Conservation (phyloP, 2,329 filamentous ascomycete species). For the Ophiostoma piceae region DNA sequence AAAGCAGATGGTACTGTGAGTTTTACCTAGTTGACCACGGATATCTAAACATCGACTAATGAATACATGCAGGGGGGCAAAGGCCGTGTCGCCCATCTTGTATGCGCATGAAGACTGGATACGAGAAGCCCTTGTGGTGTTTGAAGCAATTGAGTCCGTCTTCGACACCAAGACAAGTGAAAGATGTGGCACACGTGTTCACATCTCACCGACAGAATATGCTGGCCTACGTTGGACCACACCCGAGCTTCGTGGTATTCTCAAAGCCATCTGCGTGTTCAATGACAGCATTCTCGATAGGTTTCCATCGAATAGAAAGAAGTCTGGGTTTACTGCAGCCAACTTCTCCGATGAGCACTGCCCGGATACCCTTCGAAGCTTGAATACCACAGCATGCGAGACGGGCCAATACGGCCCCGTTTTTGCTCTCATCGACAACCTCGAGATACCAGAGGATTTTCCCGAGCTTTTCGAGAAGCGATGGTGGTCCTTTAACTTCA, state of each 20-base stretch:
- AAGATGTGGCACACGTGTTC: neutral
- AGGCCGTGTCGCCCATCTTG: neutral
- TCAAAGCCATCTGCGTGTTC: neutral
- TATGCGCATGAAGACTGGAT: neutral
- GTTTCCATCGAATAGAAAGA: neutral
- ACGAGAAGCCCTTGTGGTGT: neutral
- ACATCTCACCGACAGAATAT: neutral
- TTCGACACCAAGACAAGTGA: neutral
- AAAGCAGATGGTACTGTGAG: neutral
- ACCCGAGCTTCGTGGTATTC: neutral
- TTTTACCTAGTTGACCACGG: neutral
- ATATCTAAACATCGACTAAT: neutral
- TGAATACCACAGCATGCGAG: neutral
- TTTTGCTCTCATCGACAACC: neutral
- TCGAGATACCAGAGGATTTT: neutral
- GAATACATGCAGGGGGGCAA: neutral
- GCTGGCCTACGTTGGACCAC: neutral
- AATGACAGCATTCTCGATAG: neutral
- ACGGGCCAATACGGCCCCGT: neutral
- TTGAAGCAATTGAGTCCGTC: neutral
- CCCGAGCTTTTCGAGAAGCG: neutral
- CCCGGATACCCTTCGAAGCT: neutral
- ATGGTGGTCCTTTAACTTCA: conserved; percentile 1
- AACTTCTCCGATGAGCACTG: neutral
- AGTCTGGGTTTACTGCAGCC: neutral